Evolutionary conservation across 1,284 basidiomycete genomes (phyloP), one percentile per base, ranked within the genome.

Genomic region (Psilocybe mexicana): DNA sequence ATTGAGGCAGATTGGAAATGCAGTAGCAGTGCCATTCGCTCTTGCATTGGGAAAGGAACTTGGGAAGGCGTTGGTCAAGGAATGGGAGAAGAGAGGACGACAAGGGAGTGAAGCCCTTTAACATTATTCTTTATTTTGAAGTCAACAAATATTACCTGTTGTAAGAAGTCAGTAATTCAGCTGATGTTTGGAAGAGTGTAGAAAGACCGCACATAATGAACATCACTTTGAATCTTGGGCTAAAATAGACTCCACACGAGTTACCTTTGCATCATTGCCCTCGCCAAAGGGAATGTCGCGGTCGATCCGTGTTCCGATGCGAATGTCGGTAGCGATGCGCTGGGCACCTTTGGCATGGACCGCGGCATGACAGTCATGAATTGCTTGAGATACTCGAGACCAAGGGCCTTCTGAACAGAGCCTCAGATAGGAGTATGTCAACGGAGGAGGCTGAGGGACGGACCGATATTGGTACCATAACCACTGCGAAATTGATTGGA

Each of bases 261-360:
- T 79, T 23, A 94, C 81, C 69, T 96, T 96, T 52, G 76, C 75
- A 25, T 84, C 83, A 65, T 96, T 96, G 3, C 86, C 92, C 45
- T 81, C 78, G 6, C 91, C 93, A 1, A 79, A 76, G 1, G 71
- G 72, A 38, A 88, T 82, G 30, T 82, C 75, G 54, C 86, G 82
- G 73, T 96, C 94, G 18, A 82, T 81, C 44, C 94, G 84, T 0
- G 94, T 97, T 44, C 94, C 94, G 57, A 97, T 95, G 30, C 94
- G 88, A 59, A 97, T 91, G 72, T 97, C 94, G 6, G 94, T 94
- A 25, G 92, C 87, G 43, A 91, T 79, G 46, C 91, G 84, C 23
- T 84, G 84, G 1, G 84, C 84, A 35, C 90, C 91, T 68, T 82
- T 81, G 1, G 83, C 85, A 67, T 96, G 94, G 0, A 96, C 90